Evolutionary conservation across 257 asterid species (phyloP), one percentile per base, ranked within the genome.

Genomic region (Osmanthus fragrans): DNA sequence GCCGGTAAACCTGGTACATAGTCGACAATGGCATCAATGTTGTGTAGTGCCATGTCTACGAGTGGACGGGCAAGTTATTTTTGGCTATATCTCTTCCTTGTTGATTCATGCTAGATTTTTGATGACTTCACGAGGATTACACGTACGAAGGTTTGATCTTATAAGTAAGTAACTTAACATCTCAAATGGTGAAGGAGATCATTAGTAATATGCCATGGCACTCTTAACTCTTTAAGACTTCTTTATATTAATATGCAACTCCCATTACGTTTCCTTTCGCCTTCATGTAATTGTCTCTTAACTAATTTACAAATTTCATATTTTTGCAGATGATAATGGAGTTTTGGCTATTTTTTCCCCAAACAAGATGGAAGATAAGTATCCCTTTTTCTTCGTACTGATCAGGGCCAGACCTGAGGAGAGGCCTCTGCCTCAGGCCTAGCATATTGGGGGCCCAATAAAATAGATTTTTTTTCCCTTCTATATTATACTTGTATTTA

Each of bases 91-190:
- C 73, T 85, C 74, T 58, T 30, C 87, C 89, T 91, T 73, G 65
- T 85, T 70, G 51, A 79, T 84, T 86, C 95, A 89, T 89, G 96
- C 88, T 68, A 92, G 97, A 88, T 65, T 73, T 82, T 9, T n/a
- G 90, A 84, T 89, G 91, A 83, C 8, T 68, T 8, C 34, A 11
- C 27, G 11, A 0, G 2, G 15, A 21, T 5, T 13, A 33, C 13
- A 3, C 0, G 13, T 4, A 34, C 32, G 36, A 4, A 16, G 39
- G 10, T 13, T 4, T 16, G 9, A 21, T 19, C 1, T 19, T 4
- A 0, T 1, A 4, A 54, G 64, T 19, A 19, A 5, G 64, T 19
- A 51, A 5, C 3, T 56, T 7, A 2, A 56, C 27, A 23, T 56
- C 29, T 54, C 64, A 56, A 58, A 21, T 3, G 12, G 13, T 15